Evolutionary conservation across 768 basidiomycete genomes (phyloP).

Genomic region (Sporobolomyces phaffii): DNA sequence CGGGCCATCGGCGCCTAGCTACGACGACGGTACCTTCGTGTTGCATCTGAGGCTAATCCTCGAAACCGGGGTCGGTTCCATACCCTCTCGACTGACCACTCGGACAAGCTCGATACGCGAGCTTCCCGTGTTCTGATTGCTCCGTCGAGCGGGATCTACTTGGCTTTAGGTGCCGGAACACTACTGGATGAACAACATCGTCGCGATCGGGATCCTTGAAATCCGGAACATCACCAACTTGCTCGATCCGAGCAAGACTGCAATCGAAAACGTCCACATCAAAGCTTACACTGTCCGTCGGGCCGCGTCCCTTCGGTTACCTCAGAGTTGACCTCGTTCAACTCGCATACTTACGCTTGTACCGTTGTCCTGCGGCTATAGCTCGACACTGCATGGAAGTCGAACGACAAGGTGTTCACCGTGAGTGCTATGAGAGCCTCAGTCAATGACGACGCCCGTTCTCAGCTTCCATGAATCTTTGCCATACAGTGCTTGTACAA

Average conservation of each 20-base stretch:
- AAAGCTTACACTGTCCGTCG: not conserved
- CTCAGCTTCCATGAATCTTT: too few species aligned
- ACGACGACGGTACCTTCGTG: not conserved
- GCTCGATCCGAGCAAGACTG: not conserved
- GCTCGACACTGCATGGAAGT: not conserved
- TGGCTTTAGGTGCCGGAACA: not conserved
- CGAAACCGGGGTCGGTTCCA: not conserved
- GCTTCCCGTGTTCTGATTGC: too few species aligned
- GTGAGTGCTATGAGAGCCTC: not conserved
- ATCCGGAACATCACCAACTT: not conserved
- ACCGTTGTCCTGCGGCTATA: not conserved
- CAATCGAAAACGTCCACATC: not conserved
- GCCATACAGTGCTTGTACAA: too few species aligned
- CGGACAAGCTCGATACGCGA: too few species aligned
- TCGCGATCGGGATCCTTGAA: not conserved
- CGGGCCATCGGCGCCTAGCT: not conserved
- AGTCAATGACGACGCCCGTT: too few species aligned
- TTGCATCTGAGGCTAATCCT: not conserved
- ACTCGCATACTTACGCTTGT: too few species aligned
- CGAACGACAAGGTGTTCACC: not conserved
- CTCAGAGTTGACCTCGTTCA: too few species aligned
- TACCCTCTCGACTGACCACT: too few species aligned
- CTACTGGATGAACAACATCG: slow-evolving; percentile 1
- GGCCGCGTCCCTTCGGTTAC: not conserved
- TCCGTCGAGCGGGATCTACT: too few species aligned